These are phyloP conservation scores for Monilinia fructicola DNA, from an alignment of 2,329 filamentous ascomycete species.

Conservation along the genomic window DNA sequence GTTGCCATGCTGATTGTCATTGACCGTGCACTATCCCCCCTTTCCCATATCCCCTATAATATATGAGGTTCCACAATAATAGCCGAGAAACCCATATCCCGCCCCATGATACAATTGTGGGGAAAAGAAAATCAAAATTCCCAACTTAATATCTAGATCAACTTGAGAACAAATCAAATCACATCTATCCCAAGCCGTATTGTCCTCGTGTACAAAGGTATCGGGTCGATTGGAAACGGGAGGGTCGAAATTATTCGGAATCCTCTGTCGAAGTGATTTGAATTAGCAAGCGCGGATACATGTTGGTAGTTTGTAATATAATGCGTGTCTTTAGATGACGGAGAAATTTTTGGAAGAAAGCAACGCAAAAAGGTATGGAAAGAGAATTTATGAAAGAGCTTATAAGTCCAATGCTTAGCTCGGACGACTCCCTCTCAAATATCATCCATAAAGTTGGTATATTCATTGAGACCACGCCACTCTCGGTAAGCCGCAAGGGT, in stretches of 20 bases:
- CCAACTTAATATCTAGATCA: neutral
- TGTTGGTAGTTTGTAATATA: neutral
- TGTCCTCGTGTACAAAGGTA: neutral
- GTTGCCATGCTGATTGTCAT: neutral
- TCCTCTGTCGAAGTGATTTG: neutral
- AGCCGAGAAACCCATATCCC: neutral
- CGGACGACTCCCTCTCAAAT: neutral
- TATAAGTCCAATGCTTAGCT: neutral
- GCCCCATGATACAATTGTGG: neutral
- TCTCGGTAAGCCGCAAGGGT: neutral
- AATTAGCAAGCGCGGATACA: slow-evolving; percentile 1
- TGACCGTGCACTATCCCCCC: neutral
- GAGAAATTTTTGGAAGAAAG: neutral
- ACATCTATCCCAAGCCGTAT: neutral
- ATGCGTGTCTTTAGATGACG: neutral
- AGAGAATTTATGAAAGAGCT: neutral
- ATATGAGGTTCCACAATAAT: neutral
- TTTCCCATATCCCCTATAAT: too few relatives aligned
- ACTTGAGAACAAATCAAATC: neutral
- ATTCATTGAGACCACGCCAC: neutral
- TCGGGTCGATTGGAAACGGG: neutral
- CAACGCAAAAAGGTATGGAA: neutral
- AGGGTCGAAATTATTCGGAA: neutral
- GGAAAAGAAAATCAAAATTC: neutral
- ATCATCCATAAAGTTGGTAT: neutral